Percentiles rank a stretch among this genome's conserved stretches.
phyloP scores from a whole-genome alignment of 371 early-diverging fungal species.

The Syncephalastrum contaminatum region DNA sequence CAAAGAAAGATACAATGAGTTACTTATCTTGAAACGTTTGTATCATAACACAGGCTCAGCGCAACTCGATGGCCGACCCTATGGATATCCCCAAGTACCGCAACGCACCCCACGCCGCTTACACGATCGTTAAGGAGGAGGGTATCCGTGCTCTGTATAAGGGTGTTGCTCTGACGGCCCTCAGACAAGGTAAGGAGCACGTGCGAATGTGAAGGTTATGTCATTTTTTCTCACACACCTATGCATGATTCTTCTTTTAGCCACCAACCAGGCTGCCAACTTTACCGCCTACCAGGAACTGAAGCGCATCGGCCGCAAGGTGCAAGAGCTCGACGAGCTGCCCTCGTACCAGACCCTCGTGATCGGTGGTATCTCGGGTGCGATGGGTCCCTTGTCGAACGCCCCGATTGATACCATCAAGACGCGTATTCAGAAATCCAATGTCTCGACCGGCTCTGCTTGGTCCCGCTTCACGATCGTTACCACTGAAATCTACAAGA shows the following conservation, averaged over 20 bases:
- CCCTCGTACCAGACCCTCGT: slow-evolving; percentile 91
- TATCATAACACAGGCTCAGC: slow-evolving; percentile 65
- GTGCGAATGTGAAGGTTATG: slow-evolving; percentile 2
- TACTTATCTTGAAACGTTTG: not conserved
- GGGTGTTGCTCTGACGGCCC: slow-evolving; percentile 92
- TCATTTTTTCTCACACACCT: not conserved
- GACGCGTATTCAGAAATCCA: slow-evolving; percentile 93
- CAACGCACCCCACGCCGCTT: slow-evolving; percentile 92
- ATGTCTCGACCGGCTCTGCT: slow-evolving; percentile 68
- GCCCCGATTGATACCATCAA: slow-evolving; percentile 98
- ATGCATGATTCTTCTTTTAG: slow-evolving; percentile 35
- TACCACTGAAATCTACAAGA: slow-evolving; percentile 70
- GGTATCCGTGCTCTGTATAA: slow-evolving; percentile 91
- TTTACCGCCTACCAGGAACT: slow-evolving; percentile 96
- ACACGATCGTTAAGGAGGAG: slow-evolving; percentile 91
- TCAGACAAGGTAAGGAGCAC: slow-evolving; percentile 81
- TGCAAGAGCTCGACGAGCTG: slow-evolving; percentile 80
- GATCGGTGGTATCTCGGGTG: slow-evolving; percentile 94
- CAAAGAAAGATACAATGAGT: not conserved
- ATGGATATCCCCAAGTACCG: slow-evolving; percentile 96
- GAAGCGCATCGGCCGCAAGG: slow-evolving; percentile 62
- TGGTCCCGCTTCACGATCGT: slow-evolving; percentile 81
- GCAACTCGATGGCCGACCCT: slow-evolving; percentile 95
- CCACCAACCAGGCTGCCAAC: slow-evolving; percentile 98
- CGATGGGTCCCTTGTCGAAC: slow-evolving; percentile 95